phyloP scores from a whole-genome alignment of 768 basidiomycete species.

The Paxillus involutus region DNA sequence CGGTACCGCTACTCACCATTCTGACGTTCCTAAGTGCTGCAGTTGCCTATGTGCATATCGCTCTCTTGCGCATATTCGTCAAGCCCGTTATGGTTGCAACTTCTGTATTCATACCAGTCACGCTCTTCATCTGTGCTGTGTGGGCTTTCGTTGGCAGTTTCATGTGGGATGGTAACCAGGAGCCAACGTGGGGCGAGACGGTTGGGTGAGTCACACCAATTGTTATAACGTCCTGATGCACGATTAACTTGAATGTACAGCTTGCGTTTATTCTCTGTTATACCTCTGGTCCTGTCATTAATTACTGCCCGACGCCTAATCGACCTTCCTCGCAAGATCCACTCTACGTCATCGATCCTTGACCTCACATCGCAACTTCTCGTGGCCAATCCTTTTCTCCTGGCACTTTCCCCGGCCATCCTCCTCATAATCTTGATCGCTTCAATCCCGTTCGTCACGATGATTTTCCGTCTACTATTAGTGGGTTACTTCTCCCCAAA shows the following conservation, averaged over 20 bases:
- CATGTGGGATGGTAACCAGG: conserved; percentile 49
- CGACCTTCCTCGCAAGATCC: conserved; percentile 68
- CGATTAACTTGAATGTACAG: conserved; percentile 12
- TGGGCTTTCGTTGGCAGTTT: conserved; percentile 87
- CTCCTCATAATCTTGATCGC: conserved; percentile 65
- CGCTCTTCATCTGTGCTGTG: conserved; percentile 69
- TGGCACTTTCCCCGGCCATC: conserved; percentile 71
- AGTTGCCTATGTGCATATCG: conserved; percentile 72
- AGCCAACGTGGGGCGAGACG: conserved; percentile 81
- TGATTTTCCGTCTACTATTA: conserved; percentile 74
- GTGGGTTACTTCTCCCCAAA: conserved; percentile 53
- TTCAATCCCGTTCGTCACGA: conserved; percentile 77
- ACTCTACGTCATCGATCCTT: conserved; percentile 57
- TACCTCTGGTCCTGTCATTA: conserved; percentile 69
- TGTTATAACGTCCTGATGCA: conserved; percentile 2
- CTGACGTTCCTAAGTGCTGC: conserved; percentile 69
- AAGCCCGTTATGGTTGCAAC: conserved; percentile 81
- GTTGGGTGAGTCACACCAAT: conserved; percentile 54
- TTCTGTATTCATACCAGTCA: conserved; percentile 72
- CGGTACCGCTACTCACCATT: conserved; percentile 73
- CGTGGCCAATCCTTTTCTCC: conserved; percentile 69
- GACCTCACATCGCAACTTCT: conserved; percentile 69
- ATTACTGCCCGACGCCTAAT: conserved; percentile 72
- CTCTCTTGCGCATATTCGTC: conserved; percentile 77
- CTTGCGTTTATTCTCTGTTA: conserved; percentile 67